Percentiles rank a stretch among this genome's conserved stretches.
Evolutionary conservation across 495 filamentous ascomycete genomes (phyloP).

Genomic region (Penicillium lividum): DNA sequence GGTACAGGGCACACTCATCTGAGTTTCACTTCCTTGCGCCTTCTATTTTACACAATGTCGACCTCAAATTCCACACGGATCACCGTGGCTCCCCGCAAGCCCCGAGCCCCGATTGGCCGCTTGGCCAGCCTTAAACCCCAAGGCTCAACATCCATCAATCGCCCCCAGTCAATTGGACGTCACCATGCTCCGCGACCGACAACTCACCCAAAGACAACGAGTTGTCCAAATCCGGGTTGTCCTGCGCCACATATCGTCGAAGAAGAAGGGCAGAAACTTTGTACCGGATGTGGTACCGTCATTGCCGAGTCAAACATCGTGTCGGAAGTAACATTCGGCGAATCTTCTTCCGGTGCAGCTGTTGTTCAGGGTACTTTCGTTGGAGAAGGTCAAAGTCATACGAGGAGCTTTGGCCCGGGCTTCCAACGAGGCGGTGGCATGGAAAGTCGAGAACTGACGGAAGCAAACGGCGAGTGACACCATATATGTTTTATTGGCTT

Average conservation of each 20-base stretch:
- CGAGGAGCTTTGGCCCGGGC: slow-evolving; percentile 58
- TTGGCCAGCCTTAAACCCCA: slow-evolving; percentile 43
- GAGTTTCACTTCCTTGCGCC: background rate
- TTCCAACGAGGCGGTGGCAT: slow-evolving; percentile 57
- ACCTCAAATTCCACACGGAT: slow-evolving; percentile 33
- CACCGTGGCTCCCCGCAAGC: slow-evolving; percentile 33
- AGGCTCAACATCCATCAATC: slow-evolving; percentile 39
- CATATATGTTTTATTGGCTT: background rate
- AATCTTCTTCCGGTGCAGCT: slow-evolving; percentile 78
- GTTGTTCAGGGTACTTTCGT: slow-evolving; percentile 89
- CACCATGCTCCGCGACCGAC: slow-evolving; percentile 38
- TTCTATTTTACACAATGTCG: slow-evolving; percentile 28
- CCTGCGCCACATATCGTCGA: slow-evolving; percentile 49
- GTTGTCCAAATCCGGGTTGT: slow-evolving; percentile 52
- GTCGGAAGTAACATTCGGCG: slow-evolving; percentile 85
- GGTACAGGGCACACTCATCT: background rate
- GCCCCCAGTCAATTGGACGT: slow-evolving; percentile 37
- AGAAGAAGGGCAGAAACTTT: slow-evolving; percentile 62
- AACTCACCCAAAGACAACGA: slow-evolving; percentile 43
- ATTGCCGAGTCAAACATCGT: slow-evolving; percentile 84
- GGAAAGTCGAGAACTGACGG: slow-evolving; percentile 69
- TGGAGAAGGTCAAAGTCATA: slow-evolving; percentile 74
- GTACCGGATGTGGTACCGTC: slow-evolving; percentile 79
- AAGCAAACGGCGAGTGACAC: slow-evolving; percentile 51
- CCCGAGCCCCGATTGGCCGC: slow-evolving; percentile 41